These are phyloP conservation scores for Phytopythium litorale DNA, from an alignment of 352 stramenopile species.

Conservation along the genomic window DNA sequence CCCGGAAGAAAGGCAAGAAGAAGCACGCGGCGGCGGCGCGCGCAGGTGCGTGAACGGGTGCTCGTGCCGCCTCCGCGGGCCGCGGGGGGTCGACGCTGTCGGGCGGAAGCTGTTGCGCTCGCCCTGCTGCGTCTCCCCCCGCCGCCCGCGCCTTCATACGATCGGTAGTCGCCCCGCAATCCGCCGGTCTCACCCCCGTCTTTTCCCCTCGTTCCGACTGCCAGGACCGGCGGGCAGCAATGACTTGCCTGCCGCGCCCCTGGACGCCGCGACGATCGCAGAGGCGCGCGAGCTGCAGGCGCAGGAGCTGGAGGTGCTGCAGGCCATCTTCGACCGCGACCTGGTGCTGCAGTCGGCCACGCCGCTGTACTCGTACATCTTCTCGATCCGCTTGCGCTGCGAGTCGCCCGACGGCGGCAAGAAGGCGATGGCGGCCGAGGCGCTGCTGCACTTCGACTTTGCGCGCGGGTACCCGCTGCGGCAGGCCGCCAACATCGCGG, in stretches of 20 bases:
- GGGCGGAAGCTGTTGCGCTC: background rate
- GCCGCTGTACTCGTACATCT: constrained; percentile 81
- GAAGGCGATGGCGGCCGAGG: constrained; percentile 40
- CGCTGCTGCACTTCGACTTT: constrained; percentile 75
- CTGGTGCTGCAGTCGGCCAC: constrained; percentile 65
- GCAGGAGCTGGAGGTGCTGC: constrained; percentile 79
- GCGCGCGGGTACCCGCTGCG: constrained; percentile 60
- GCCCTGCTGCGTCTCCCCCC: background rate
- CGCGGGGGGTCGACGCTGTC: background rate
- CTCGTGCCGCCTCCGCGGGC: background rate
- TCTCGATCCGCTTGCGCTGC: constrained; percentile 68
- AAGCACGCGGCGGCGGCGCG: constrained; percentile 23
- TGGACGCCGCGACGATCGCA: constrained; percentile 40
- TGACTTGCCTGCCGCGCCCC: constrained; percentile 6
- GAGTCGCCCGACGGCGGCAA: constrained; percentile 31
- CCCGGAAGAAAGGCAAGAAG: constrained; percentile 79
- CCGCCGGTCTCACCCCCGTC: background rate
- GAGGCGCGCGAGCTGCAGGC: constrained; percentile 60
- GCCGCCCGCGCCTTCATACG: background rate
- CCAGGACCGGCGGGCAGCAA: background rate
- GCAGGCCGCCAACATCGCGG: constrained; percentile 57
- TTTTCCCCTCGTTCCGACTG: background rate
- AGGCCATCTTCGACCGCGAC: constrained; percentile 81
- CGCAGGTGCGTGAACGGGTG: constrained; percentile 1
- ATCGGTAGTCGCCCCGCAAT: background rate